A percentile compares a stretch with the other conserved stretches of the same genome.
Conservation (phyloP, 148 eudicot genomes). For the Fagopyrum esculentum region DNA sequence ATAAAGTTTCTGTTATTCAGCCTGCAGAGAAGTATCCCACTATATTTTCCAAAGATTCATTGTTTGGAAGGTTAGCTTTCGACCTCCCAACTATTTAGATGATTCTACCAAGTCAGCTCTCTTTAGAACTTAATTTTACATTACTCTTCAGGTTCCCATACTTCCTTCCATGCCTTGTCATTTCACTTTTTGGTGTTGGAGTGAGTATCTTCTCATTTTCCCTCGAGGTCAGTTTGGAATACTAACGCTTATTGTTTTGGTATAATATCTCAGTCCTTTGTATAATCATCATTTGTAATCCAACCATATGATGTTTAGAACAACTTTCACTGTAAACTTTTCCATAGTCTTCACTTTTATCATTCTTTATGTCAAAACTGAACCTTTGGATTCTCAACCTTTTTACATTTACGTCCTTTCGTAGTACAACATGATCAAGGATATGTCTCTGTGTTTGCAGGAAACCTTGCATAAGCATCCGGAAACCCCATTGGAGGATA, state of each 20-base stretch:
- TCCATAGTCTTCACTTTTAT: no score
- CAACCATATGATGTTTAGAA: neutral
- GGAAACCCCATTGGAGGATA: constrained; percentile 15
- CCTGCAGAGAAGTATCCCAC: constrained; percentile 90
- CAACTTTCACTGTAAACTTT: neutral
- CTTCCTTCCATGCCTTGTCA: constrained; percentile 71
- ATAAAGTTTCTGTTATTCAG: constrained; percentile 25
- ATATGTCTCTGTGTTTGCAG: constrained; percentile 22
- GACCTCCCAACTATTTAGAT: neutral
- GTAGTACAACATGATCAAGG: no score
- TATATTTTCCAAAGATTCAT: constrained; percentile 51
- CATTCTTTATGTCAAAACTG: no score
- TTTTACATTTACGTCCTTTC: no score
- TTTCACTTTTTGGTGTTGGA: constrained; percentile 47
- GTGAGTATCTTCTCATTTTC: constrained; percentile 45
- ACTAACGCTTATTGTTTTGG: neutral
- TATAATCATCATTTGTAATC: neutral
- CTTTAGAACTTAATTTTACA: neutral
- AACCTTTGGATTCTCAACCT: no score
- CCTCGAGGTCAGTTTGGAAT: constrained; percentile 60
- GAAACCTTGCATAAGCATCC: constrained; percentile 74
- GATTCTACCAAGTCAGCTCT: neutral
- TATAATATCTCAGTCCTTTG: neutral
- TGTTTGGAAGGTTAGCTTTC: constrained; percentile 61
- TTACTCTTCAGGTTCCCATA: constrained; percentile 72